A percentile compares a stretch with the other conserved stretches of the same genome.
Evolutionary conservation across 2,329 filamentous ascomycete species (phyloP).

Genomic region (Diplodia seriata): DNA sequence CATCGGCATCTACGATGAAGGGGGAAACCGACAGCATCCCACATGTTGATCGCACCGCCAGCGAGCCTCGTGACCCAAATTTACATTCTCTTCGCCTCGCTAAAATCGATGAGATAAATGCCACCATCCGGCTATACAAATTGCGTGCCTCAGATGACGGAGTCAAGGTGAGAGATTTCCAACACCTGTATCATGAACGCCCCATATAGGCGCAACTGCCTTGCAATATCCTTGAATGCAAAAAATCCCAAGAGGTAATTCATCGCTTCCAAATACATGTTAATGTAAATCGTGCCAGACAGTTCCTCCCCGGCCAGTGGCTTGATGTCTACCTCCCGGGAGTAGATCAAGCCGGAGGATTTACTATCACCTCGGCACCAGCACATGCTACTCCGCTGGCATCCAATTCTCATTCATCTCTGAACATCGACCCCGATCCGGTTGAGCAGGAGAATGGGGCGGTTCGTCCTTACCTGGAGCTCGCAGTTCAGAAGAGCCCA

Average conservation of each 20-base stretch:
- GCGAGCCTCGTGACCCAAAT: conserved; percentile 72
- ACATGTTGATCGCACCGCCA: conserved; percentile 76
- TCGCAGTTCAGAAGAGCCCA: conserved; percentile 77
- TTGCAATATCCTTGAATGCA: neutral
- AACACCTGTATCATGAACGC: neutral
- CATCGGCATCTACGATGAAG: neutral
- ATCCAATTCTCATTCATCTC: conserved; percentile 36
- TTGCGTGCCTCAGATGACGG: conserved; percentile 61
- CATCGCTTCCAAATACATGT: conserved; percentile 29
- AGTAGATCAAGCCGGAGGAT: conserved; percentile 76
- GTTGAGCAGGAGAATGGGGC: conserved; percentile 7
- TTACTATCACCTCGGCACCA: conserved; percentile 83
- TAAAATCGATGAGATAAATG: conserved; percentile 69
- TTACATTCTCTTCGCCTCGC: conserved; percentile 69
- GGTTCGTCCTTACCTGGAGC: conserved; percentile 67
- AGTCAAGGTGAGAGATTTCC: conserved; percentile 55
- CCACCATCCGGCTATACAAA: conserved; percentile 70
- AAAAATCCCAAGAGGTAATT: neutral
- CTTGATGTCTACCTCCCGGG: conserved; percentile 80
- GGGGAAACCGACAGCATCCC: conserved; percentile 34
- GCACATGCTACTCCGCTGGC: conserved; percentile 38
- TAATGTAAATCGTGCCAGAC: conserved; percentile 31
- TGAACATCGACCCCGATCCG: conserved; percentile 31
- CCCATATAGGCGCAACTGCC: neutral
- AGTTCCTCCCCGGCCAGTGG: conserved; percentile 88